phyloP scores from a whole-genome alignment of 345 rosid genomes.

The Nephelium lappaceum region DNA sequence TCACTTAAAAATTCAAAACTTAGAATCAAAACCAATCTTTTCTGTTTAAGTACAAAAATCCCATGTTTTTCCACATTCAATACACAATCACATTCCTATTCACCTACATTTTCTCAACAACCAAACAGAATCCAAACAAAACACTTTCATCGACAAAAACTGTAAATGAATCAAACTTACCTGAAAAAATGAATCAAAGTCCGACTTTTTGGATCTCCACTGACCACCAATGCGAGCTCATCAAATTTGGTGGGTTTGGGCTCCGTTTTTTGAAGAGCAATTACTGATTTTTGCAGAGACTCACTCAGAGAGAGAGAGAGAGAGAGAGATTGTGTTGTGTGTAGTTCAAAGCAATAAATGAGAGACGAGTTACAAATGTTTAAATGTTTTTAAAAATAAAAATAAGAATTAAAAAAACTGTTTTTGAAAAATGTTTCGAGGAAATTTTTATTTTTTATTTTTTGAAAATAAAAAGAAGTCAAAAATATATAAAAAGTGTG shows the following conservation, averaged over 20 bases:
- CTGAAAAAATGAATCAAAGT: conserved; percentile 9
- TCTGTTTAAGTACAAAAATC: neutral
- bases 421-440: conserved; percentile 13
- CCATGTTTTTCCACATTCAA: neutral
- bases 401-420: neutral
- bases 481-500: conserved; percentile 10
- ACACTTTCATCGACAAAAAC: neutral
- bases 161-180: conserved; percentile 29
- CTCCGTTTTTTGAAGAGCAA: neutral
- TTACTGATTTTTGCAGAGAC: conserved; percentile 9
- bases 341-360: conserved; percentile 54
- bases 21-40: too few species aligned
- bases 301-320: conserved; percentile 1
- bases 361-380: neutral
- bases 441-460: conserved; percentile 12
- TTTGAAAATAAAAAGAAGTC: neutral
- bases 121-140: conserved; percentile 6
- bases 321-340: conserved; percentile 8
- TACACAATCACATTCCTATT: neutral
- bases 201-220: conserved; percentile 6
- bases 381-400: conserved; percentile 13
- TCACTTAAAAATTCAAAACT: neutral
- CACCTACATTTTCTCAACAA: conserved; percentile 15
- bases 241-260: neutral
- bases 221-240: conserved; percentile 21